Evolutionary conservation across 116 monocot species (phyloP).

Genomic region (Phalaenopsis hybrid): DNA sequence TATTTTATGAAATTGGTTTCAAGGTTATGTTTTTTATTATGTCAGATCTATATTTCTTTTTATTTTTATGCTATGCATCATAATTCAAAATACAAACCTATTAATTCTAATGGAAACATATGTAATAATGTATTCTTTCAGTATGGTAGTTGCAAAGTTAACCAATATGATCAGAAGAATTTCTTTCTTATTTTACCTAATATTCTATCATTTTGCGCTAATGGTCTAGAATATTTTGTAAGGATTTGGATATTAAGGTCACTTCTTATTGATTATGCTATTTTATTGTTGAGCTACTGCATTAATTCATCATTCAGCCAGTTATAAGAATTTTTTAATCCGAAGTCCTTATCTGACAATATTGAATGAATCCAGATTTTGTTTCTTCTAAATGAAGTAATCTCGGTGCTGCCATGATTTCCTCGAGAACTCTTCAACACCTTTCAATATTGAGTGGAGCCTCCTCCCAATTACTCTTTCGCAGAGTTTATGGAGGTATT

Average conservation of each 20-base stretch:
- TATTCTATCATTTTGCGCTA: background rate
- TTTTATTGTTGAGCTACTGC: background rate
- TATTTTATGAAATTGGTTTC: background rate
- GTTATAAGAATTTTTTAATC: background rate
- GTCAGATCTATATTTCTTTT: background rate
- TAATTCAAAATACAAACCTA: background rate
- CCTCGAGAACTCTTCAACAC: constrained; percentile 14
- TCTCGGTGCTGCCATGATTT: background rate
- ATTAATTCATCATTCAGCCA: background rate
- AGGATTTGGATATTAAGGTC: background rate
- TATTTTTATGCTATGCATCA: background rate
- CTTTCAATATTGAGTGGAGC: constrained; percentile 2
- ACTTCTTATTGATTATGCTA: background rate
- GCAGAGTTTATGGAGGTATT: constrained; percentile 5
- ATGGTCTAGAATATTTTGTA: background rate
- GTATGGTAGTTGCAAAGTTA: background rate
- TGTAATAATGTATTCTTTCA: background rate
- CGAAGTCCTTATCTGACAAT: background rate
- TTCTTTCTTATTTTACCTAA: background rate
- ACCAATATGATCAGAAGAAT: background rate
- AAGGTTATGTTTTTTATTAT: background rate
- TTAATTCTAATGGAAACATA: background rate
- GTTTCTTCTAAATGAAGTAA: background rate
- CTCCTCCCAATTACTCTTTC: background rate
- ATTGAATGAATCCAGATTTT: background rate